Evolutionary conservation across 495 filamentous ascomycete species (phyloP), one percentile per base, ranked within the genome.

Genomic region (Niebla homalea): DNA sequence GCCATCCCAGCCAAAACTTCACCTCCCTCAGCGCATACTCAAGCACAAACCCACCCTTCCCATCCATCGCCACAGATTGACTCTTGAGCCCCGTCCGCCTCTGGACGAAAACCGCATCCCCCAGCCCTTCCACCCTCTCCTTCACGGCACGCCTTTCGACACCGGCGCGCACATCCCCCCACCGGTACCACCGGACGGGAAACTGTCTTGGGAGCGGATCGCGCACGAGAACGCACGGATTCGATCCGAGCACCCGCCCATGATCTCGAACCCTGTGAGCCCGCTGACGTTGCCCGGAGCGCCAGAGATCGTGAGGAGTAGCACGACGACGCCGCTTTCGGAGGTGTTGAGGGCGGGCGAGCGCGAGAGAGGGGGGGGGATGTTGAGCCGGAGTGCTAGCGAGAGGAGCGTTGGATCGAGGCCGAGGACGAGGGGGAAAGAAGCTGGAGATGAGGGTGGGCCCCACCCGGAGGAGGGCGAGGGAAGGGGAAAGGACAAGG

Each of bases 201-300:
- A 32, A 12, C 15, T 53, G 15, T 52, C 53, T 12, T 59, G 56
- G 56, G 56, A 59, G 23, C 52, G 50, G 6, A 47, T 54, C 36
- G 56, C 51, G 19, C 51, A 52, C 36, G 49, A 59, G 44, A 52
- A 55, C 37, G 53, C 53, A 21, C 52, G 43, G 12, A 49, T 51
- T 10, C 41, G 53, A 21, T 43, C 41, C 29, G 16, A 52, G 16
- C 46, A 50, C 3, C 42, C 35, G 19, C 48, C 16, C 0, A 40
- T 36, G 1, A 48, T 26, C 18, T 45, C 53, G 8, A 55, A 49
- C 26, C 47, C 53, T 1, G 38, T 55, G 18, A 55, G 53, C 43
- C 53, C 53, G 10, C 21, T 51, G 25, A 51, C 42, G 0, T 39
- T 39, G n/a, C 45, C 46, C 0, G 51, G 37, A 21, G 23, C 11